Evolutionary conservation across 139 green algal species (phyloP).

Genomic region (Chara braunii): DNA sequence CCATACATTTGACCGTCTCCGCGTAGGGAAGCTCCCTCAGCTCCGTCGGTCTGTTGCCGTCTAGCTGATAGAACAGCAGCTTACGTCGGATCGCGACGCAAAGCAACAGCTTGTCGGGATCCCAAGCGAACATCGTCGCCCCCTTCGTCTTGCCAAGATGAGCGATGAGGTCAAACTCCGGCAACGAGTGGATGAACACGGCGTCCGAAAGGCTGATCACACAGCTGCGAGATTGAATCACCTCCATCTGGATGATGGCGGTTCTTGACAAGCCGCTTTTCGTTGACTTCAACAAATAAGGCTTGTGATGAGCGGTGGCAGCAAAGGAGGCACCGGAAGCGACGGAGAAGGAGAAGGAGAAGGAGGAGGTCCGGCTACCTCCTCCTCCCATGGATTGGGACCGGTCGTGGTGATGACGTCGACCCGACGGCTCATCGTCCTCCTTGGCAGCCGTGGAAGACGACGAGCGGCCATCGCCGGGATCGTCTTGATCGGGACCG

Average conservation of each 20-base stretch:
- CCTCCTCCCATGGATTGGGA: background rate
- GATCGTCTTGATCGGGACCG: background rate
- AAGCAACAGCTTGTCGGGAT: conserved; percentile 7
- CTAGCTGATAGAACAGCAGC: conserved; percentile 11
- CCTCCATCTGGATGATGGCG: conserved; percentile 16
- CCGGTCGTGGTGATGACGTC: background rate
- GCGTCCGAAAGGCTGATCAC: conserved; percentile 18
- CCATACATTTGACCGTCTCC: conserved; percentile 19
- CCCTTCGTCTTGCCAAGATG: conserved; percentile 27
- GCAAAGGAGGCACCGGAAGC: no score
- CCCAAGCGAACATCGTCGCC: conserved; percentile 24
- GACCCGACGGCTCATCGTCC: background rate
- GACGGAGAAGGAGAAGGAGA: background rate
- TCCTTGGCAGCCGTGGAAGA: background rate
- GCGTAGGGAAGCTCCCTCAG: conserved; percentile 20
- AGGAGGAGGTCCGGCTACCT: background rate
- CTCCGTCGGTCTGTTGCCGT: background rate
- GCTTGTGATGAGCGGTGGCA: no score
- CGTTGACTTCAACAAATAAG: background rate
- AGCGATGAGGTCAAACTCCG: conserved; percentile 16
- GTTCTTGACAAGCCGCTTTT: conserved; percentile 25
- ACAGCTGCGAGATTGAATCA: conserved; percentile 11
- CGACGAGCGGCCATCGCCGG: background rate
- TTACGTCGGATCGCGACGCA: background rate
- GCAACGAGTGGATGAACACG: conserved; percentile 12